Conservation (phyloP, 768 basidiomycete species). For the Pholiota microspora region DNA sequence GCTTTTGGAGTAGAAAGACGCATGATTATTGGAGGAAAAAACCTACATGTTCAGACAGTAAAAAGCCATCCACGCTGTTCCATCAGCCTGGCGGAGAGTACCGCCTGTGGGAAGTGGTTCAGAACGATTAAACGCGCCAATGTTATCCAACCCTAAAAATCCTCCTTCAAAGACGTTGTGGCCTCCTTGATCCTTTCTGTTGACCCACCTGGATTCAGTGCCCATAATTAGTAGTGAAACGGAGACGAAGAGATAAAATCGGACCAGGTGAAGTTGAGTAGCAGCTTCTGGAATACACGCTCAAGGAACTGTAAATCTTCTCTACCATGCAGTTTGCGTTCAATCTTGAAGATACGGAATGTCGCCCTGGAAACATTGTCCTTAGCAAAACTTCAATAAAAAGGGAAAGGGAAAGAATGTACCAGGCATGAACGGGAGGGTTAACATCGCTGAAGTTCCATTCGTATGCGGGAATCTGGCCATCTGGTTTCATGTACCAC, state of each 20-base stretch:
- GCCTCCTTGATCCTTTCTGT: conserved; percentile 93
- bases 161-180: conserved; percentile 98
- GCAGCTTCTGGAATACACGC: conserved; percentile 95
- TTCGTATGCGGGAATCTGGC: conserved; percentile 97
- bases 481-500: conserved; percentile 99
- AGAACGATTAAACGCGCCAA: conserved; percentile 96
- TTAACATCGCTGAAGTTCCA: conserved; percentile 99
- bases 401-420: conserved; percentile 13
- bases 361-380: conserved; percentile 66
- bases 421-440: conserved; percentile 98
- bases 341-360: conserved; percentile 98
- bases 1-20: not conserved
- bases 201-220: conserved; percentile 77
- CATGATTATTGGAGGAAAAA: not conserved
- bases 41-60: conserved; percentile 93
- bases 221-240: not conserved
- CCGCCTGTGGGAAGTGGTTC: conserved; percentile 97
- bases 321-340: conserved; percentile 88
- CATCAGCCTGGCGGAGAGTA: conserved; percentile 91
- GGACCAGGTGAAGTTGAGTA: conserved; percentile 96
- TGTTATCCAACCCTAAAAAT: conserved; percentile 97
- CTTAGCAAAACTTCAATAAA: not conserved
- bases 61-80: conserved; percentile 99
- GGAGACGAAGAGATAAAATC: conserved; percentile 12
- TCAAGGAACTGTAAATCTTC: conserved; percentile 94